Evolutionary conservation across 352 stramenopile genomes (phyloP).

Genomic region (Pythium insidiosum): DNA sequence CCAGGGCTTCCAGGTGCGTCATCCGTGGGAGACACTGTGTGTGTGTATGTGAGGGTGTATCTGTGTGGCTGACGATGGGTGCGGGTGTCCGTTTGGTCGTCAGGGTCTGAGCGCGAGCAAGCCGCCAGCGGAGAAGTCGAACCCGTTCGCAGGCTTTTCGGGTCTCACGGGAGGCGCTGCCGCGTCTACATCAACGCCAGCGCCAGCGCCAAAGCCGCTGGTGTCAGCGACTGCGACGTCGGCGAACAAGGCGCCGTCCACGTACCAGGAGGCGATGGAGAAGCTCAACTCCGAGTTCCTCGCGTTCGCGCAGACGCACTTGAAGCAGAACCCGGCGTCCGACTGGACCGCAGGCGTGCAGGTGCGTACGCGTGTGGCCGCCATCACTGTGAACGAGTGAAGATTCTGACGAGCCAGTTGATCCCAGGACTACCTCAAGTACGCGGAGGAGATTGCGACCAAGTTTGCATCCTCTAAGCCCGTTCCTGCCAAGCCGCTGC

Average conservation of each 20-base stretch:
- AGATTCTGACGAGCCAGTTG: too few relatives aligned
- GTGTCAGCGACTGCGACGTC: not conserved
- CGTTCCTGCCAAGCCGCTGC: conserved; percentile 18
- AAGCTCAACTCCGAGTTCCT: conserved; percentile 79
- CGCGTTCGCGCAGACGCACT: conserved; percentile 56
- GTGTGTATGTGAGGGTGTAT: not conserved
- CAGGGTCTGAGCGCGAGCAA: not conserved
- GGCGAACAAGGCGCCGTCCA: conserved; percentile 6
- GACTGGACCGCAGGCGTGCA: conserved; percentile 54
- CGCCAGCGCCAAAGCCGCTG: not conserved
- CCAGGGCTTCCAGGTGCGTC: conserved; percentile 28
- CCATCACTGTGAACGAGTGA: too few relatives aligned
- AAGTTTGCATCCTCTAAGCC: conserved; percentile 62
- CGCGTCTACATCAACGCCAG: not conserved
- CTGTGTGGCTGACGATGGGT: conserved; percentile 1
- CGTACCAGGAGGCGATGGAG: conserved; percentile 74
- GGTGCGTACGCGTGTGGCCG: too few relatives aligned
- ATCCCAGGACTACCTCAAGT: conserved; percentile 78
- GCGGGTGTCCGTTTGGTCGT: too few relatives aligned
- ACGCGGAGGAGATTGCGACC: conserved; percentile 43
- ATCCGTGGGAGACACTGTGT: not conserved
- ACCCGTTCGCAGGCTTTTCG: conserved; percentile 61
- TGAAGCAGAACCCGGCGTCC: conserved; percentile 51
- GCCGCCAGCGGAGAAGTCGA: conserved; percentile 20
- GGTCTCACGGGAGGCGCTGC: conserved; percentile 27